Base-by-base conservation (phyloP, 495 filamentous ascomycete species). In the Penicillium herquei region DNA sequence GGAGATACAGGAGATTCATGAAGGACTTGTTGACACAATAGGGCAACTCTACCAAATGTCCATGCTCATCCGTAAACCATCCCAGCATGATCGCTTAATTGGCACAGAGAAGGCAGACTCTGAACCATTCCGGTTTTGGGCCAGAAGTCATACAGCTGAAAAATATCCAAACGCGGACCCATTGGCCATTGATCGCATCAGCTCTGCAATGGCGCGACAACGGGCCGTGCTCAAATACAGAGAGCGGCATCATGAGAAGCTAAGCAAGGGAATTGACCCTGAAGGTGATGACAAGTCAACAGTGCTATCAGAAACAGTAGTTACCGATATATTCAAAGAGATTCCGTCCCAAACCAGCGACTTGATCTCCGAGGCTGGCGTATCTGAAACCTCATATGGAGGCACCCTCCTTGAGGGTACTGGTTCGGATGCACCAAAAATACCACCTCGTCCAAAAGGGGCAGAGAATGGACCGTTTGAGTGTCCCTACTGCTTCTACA, bases 21-120 rank as follows among this genome's bases (percentile, higher is more conserved):
- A 51, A 34, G n/a, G 16, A 13, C 35, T 62, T 0, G 3, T 18
- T 31, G 40, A 55, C 1, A 47, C 54, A 4, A 64, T 70, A 14
- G 63, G 14, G 7, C 43, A 49, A 11, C 55, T 71, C 7, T 66
- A 51, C 55, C 56, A 63, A 7, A 64, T 68, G 26, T 63, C 69
- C 6, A 65, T 68, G 58, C 10, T 51, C 3, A 65, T 66, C 14
- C 62, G 65, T 1, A 52, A 50, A 6, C 68, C 68, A 7, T 62
- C 62, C 7, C 47, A 49, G 4, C 66, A 70, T 17, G 67, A 70
- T 30, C 52, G 51, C 6, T 39, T 70, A 0, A 0, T 57, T 3
- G 50, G 51, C 17, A 52, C 26, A 1, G 18, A 51, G 0, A 52
- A 18, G 11, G 2, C n/a, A 1, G 62, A 70, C 32, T 9, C 49